Base-by-base conservation (phyloP, 768 basidiomycete species). In the Russula sp. region DNA sequence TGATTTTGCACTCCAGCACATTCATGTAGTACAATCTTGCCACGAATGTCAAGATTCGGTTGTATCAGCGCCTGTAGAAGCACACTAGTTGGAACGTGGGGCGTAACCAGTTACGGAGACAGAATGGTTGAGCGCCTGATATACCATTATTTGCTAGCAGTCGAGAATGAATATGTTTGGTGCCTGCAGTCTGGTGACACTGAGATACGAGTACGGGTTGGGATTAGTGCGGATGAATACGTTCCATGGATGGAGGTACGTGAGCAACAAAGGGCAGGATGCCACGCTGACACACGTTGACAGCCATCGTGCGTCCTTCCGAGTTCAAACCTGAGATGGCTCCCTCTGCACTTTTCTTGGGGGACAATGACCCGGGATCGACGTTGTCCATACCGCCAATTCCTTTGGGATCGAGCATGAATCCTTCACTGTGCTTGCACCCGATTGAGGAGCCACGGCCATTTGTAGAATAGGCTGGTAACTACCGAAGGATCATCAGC, bases 271-370 rank as follows among this genome's bases (percentile, higher is more conserved):
- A 50, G 34, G 22, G 55, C 35, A 56, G 42, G 48, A 50, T 51
- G 29, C 60, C 49, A 57, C 55, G 35, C 60, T 13, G 47, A 29
- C 25, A 22, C 54, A 50, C 43, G 25, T 56, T 56, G 34, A 25
- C 41, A 29, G 22, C 18, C 50, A 38, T 34, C 53, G 9, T 54
- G 18, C 36, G 20, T 34, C 35, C n/a, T 43, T 36, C 42, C 22
- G 25, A 29, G 25, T 29, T 29, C 2, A 29, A 29, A 45, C 48
- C 55, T 11, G 20, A 48, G 47, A 56, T 9, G 46, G 11, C 22
- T 35, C 53, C n/a, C 49, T 46, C 38, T 34, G 18, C 54, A 61
- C 22, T 45, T 43, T 35, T 16, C 48, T 56, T 10, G n/a, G 25
- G 25, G 16, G 34, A 43, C 34, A 49, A 50, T 13, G 35, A 36